Percentiles rank a stretch among this genome's conserved stretches.
Evolutionary conservation across 2,329 filamentous ascomycete genomes (phyloP).

Genomic region (Cladosporium sp.): DNA sequence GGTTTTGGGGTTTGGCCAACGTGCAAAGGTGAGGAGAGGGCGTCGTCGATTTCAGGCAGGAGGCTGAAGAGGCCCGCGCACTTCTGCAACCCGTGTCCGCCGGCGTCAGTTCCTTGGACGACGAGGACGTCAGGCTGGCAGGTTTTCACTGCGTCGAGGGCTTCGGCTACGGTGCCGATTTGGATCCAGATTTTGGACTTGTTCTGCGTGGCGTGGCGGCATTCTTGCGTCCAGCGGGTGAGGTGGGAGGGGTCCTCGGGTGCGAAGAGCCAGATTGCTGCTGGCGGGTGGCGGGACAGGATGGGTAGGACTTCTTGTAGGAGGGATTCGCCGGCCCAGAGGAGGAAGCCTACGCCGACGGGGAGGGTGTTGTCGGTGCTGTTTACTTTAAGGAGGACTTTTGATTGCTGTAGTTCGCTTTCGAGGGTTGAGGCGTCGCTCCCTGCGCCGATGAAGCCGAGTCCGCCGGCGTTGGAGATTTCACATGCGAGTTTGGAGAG

Average conservation of each 20-base stretch:
- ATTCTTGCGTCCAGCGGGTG: slow-evolving; percentile 29
- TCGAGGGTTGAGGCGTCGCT: slow-evolving; percentile 36
- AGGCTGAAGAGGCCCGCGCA: slow-evolving; percentile 54
- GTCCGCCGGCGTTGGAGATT: slow-evolving; percentile 52
- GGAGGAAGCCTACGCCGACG: slow-evolving; percentile 61
- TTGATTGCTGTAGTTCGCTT: slow-evolving; percentile 27
- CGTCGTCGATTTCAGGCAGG: slow-evolving; percentile 54
- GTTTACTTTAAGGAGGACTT: slow-evolving; percentile 20
- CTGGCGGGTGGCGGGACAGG: slow-evolving; percentile 46
- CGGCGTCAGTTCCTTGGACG: slow-evolving; percentile 61
- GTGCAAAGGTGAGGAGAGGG: slow-evolving; percentile 33
- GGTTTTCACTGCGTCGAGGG: slow-evolving; percentile 45
- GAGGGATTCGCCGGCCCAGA: slow-evolving; percentile 41
- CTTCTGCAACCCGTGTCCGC: slow-evolving; percentile 56
- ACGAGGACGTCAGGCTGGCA: slow-evolving; percentile 56
- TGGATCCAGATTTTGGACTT: slow-evolving; percentile 55
- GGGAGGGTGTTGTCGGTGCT: slow-evolving; percentile 36
- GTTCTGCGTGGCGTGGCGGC: slow-evolving; percentile 30
- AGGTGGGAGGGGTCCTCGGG: slow-evolving; percentile 43
- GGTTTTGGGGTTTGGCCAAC: slow-evolving; percentile 22
- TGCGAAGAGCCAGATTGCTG: slow-evolving; percentile 65
- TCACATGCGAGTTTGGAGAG: slow-evolving; percentile 54
- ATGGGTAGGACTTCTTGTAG: slow-evolving; percentile 47
- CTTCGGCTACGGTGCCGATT: slow-evolving; percentile 56
- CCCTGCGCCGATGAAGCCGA: slow-evolving; percentile 45